phyloP scores from a whole-genome alignment of 305 asterid species.

The Ilex paraguariensis region DNA sequence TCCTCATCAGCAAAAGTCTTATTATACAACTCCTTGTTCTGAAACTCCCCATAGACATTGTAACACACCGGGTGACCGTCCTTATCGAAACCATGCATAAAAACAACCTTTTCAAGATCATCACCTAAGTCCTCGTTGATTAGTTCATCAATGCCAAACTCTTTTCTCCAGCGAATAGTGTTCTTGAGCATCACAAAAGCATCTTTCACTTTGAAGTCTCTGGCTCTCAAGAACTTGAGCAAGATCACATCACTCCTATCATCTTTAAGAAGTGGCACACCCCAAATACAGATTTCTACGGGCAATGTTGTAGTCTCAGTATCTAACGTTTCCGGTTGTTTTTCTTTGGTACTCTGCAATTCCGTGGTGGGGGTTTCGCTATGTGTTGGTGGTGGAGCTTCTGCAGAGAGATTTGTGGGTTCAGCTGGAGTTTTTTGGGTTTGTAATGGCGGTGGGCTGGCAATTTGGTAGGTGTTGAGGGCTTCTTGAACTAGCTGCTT shows the following conservation, averaged over 20 bases:
- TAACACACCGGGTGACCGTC: slow-evolving; percentile 92
- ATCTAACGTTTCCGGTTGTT: background rate
- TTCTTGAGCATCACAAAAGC: slow-evolving; percentile 63
- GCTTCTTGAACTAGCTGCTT: slow-evolving; percentile 49
- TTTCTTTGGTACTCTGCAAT: background rate
- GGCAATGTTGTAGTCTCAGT: slow-evolving; percentile 23
- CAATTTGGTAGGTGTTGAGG: slow-evolving; percentile 25
- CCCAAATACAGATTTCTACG: slow-evolving; percentile 69
- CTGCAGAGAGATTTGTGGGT: background rate
- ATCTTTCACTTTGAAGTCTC: slow-evolving; percentile 77
- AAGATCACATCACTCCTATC: slow-evolving; percentile 66
- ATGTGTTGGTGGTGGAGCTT: no score
- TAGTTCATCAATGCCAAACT: slow-evolving; percentile 55
- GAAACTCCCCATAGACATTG: slow-evolving; percentile 91
- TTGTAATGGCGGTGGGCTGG: background rate
- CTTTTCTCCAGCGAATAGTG: slow-evolving; percentile 68
- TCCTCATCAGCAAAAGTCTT: slow-evolving; percentile 70
- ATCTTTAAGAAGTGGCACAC: slow-evolving; percentile 67
- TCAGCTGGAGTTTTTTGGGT: background rate
- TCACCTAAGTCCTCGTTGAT: slow-evolving; percentile 76
- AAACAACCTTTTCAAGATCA: slow-evolving; percentile 77
- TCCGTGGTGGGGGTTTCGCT: background rate
- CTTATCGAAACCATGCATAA: slow-evolving; percentile 83
- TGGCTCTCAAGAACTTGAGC: slow-evolving; percentile 77
- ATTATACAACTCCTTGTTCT: slow-evolving; percentile 74